phyloP scores from a whole-genome alignment of 2,329 filamentous ascomycete genomes.

The Chrysoporthe austroafricana region DNA sequence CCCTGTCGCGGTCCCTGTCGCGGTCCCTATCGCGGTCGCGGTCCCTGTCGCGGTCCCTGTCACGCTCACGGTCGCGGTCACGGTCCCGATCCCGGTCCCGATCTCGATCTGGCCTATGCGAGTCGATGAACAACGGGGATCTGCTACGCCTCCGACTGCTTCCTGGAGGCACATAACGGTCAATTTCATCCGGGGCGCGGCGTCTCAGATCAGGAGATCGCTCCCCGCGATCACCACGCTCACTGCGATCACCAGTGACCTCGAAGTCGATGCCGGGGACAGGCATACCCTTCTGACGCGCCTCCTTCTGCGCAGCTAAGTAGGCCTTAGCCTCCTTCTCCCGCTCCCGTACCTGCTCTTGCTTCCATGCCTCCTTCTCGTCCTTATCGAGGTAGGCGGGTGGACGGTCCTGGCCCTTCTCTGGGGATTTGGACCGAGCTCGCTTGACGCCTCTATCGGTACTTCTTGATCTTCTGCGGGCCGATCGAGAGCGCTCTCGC shows the following conservation, averaged over 20 bases:
- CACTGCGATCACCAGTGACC: constrained; percentile 44
- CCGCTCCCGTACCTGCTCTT: constrained; percentile 63
- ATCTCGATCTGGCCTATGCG: constrained; percentile 32
- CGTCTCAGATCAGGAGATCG: constrained; percentile 47
- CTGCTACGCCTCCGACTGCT: constrained; percentile 39
- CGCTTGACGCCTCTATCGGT: constrained; percentile 45
- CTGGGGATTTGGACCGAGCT: constrained; percentile 47
- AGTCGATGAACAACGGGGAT: constrained; percentile 32
- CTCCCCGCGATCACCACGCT: constrained; percentile 24
- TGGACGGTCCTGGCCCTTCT: constrained; percentile 30
- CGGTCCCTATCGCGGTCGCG: constrained; percentile 38
- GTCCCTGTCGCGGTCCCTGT: constrained; percentile 39
- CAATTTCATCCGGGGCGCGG: constrained; percentile 46
- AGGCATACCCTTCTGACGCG: constrained; percentile 61
- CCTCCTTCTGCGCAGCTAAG: constrained; percentile 64
- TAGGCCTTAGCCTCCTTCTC: constrained; percentile 69
- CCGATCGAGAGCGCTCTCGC: constrained; percentile 26
- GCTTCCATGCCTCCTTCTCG: constrained; percentile 61
- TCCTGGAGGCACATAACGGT: constrained; percentile 52
- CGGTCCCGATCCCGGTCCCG: constrained; percentile 46
- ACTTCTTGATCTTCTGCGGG: constrained; percentile 30
- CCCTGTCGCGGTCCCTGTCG: constrained; percentile 21
- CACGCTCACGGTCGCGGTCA: constrained; percentile 40
- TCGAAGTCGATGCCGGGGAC: constrained; percentile 62
- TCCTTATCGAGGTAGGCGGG: constrained; percentile 49